Conservation (phyloP, 768 basidiomycete species). For the Lentinus brumalis region DNA sequence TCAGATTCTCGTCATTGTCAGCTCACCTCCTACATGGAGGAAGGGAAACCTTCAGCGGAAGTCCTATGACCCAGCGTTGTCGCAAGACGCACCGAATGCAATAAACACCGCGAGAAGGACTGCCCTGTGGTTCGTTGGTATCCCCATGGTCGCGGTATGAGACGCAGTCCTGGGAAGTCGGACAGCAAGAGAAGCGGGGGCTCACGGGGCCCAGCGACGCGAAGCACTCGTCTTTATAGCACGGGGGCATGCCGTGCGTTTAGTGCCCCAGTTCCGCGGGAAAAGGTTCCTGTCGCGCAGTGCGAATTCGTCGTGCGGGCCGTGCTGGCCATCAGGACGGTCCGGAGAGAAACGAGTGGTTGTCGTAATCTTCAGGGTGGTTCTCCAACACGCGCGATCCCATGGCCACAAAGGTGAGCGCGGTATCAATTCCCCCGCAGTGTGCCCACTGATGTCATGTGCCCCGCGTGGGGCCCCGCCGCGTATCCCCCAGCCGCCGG, state of each 20-base stretch:
- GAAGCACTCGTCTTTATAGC: constrained; percentile 10
- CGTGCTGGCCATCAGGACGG: constrained; percentile 10
- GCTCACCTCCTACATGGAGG: constrained; percentile 20
- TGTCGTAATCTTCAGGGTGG: not conserved
- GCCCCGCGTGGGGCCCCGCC: constrained; percentile 6
- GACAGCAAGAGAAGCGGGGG: constrained; percentile 15
- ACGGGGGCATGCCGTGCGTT: not conserved
- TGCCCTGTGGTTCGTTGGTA: constrained; percentile 64
- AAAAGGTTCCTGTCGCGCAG: not conserved
- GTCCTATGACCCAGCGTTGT: not conserved
- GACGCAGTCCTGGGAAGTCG: not conserved
- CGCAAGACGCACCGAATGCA: constrained; percentile 61
- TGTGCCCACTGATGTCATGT: constrained; percentile 10
- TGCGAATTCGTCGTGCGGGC: constrained; percentile 6
- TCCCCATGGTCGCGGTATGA: constrained; percentile 35
- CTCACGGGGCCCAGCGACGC: constrained; percentile 10
- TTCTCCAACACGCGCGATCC: not conserved
- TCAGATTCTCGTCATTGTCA: not conserved
- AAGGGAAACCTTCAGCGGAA: not conserved
- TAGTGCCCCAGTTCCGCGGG: not conserved
- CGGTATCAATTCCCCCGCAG: constrained; percentile 11
- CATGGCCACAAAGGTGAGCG: constrained; percentile 5
- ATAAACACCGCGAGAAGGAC: constrained; percentile 69
- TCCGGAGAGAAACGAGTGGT: constrained; percentile 2
- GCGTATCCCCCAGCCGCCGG: not conserved